Percentiles rank a stretch among this genome's conserved stretches.
These are phyloP conservation scores for Pisolithus marmoratus DNA, from an alignment of 768 basidiomycete genomes.

Conservation along the genomic window DNA sequence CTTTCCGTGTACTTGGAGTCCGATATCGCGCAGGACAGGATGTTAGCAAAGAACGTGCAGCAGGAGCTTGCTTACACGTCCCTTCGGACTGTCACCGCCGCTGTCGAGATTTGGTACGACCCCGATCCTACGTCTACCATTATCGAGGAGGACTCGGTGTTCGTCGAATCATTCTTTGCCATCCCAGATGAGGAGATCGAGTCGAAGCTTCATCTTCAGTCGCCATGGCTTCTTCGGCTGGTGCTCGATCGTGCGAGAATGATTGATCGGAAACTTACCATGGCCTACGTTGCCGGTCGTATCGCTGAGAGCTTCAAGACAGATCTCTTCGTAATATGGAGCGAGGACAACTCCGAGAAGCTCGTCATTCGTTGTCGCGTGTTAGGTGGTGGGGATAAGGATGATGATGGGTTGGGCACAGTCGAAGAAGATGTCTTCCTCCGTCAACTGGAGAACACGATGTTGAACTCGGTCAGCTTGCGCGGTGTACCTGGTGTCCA, in stretches of 20 bases:
- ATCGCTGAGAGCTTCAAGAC: constrained; percentile 94
- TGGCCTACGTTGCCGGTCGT: constrained; percentile 89
- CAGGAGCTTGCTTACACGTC: constrained; percentile 94
- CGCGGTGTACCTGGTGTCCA: constrained; percentile 90
- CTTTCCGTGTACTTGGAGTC: constrained; percentile 86
- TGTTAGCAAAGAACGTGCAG: constrained; percentile 81
- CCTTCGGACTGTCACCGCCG: constrained; percentile 86
- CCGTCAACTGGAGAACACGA: constrained; percentile 91
- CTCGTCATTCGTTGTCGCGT: constrained; percentile 96
- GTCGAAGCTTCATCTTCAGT: constrained; percentile 83
- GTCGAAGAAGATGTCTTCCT: constrained; percentile 95
- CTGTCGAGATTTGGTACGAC: constrained; percentile 98
- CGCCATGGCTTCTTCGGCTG: constrained; percentile 95
- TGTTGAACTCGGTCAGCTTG: constrained; percentile 91
- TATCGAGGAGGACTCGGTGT: constrained; percentile 92
- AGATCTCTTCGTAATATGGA: constrained; percentile 97
- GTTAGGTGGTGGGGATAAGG: constrained; percentile 76
- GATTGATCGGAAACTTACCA: constrained; percentile 94
- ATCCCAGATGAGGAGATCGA: constrained; percentile 98
- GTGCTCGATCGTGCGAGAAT: constrained; percentile 97
- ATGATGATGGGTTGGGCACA: constrained; percentile 68
- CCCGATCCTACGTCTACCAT: constrained; percentile 87
- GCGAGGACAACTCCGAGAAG: constrained; percentile 97
- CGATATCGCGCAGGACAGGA: constrained; percentile 54
- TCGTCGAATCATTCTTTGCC: constrained; percentile 98